Evolutionary conservation across 306 rosid species (phyloP).

Genomic region (Biancaea sappan): DNA sequence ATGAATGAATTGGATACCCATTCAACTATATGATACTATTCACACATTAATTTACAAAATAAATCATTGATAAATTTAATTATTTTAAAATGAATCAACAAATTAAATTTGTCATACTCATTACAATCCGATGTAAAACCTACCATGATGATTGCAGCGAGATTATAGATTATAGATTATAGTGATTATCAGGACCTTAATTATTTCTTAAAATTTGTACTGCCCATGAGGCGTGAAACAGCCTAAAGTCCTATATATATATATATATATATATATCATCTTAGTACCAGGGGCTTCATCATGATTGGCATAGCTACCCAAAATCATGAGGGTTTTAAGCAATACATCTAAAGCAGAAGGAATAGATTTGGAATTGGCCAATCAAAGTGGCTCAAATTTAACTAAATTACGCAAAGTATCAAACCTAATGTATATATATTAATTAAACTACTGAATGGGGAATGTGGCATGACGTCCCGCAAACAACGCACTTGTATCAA

Average conservation of each 20-base stretch:
- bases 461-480: conserved; percentile 41
- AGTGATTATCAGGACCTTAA: not conserved
- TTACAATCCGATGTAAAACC: too few species aligned
- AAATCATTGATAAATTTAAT: too few species aligned
- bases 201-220: conserved; percentile 16
- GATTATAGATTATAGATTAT: too few species aligned
- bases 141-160: too few species aligned
- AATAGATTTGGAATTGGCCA: not conserved
- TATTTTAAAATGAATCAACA: too few species aligned
- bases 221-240: not conserved
- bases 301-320: conserved; percentile 33
- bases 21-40: too few species aligned
- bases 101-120: too few species aligned
- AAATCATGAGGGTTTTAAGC: conserved; percentile 33
- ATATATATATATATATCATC: too few species aligned
- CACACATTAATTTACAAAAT: too few species aligned
- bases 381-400: conserved; percentile 10
- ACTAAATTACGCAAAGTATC: conserved; percentile 7
- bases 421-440: not conserved
- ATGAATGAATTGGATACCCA: too few species aligned
- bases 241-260: not conserved
- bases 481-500: conserved; percentile 36
- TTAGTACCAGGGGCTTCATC: not conserved
- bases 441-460: not conserved
- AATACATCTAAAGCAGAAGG: not conserved